These are phyloP conservation scores for Didymella arachidicola DNA, from an alignment of 2,329 filamentous ascomycete genomes.

Conservation along the genomic window DNA sequence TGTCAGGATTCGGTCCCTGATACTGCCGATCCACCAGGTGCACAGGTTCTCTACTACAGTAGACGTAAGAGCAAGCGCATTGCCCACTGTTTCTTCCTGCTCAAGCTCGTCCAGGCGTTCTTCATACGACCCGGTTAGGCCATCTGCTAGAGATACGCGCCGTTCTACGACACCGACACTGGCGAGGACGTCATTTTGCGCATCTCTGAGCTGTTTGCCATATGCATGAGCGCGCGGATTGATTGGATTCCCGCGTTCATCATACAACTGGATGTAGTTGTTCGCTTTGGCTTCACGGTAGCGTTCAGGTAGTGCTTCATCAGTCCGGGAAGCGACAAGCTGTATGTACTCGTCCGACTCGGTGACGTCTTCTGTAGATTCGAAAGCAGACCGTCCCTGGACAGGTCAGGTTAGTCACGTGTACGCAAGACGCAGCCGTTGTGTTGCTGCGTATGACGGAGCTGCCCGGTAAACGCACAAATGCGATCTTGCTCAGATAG, in stretches of 20 bases:
- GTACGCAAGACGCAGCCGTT: background rate
- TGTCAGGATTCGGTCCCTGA: slow-evolving; percentile 42
- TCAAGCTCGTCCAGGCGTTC: slow-evolving; percentile 42
- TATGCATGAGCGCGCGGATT: slow-evolving; percentile 52
- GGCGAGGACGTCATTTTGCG: slow-evolving; percentile 58
- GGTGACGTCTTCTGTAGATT: slow-evolving; percentile 39
- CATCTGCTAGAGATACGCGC: slow-evolving; percentile 37
- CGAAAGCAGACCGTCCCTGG: slow-evolving; percentile 54
- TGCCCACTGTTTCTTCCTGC: slow-evolving; percentile 42
- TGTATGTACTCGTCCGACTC: slow-evolving; percentile 41
- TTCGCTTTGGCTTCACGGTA: slow-evolving; percentile 36
- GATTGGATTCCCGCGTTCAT: slow-evolving; percentile 55
- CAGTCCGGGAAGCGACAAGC: slow-evolving; percentile 34
- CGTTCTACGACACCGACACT: slow-evolving; percentile 58
- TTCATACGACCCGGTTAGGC: slow-evolving; percentile 38
- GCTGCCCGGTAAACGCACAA: slow-evolving; percentile 32
- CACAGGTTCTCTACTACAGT: slow-evolving; percentile 40
- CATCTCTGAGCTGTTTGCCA: slow-evolving; percentile 52
- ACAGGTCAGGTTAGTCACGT: slow-evolving; percentile 25
- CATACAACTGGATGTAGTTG: slow-evolving; percentile 52
- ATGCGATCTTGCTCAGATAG: slow-evolving; percentile 49
- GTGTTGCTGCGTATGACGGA: background rate
- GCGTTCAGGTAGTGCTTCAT: slow-evolving; percentile 29
- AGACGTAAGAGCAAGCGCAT: slow-evolving; percentile 33
- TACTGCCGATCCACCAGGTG: slow-evolving; percentile 48